phyloP scores from a whole-genome alignment of 2,329 filamentous ascomycete genomes.

The Arthrinium phaeospermum region DNA sequence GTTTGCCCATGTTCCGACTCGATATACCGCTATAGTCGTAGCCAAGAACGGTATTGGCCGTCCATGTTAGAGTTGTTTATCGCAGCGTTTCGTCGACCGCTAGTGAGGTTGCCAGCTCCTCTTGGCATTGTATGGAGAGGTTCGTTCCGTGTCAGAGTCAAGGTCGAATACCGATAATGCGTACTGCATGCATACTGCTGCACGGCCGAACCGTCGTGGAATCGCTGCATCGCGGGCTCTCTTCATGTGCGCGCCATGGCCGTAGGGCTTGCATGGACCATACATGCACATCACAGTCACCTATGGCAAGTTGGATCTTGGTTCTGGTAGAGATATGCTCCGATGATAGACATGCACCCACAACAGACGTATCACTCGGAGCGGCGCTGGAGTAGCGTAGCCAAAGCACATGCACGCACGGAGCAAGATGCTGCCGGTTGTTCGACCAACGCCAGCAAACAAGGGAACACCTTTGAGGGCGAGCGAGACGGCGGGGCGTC shows the following conservation, averaged over 20 bases:
- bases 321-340: neutral
- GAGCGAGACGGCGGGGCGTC: neutral
- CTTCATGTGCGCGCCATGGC: neutral
- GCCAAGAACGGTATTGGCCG: neutral
- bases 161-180: neutral
- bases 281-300: neutral
- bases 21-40: neutral
- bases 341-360: neutral
- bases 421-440: neutral
- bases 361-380: conserved; percentile 2
- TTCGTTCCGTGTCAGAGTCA: neutral
- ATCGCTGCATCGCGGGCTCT: neutral
- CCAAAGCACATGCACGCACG: conserved; percentile 9
- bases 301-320: conserved; percentile 1
- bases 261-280: neutral
- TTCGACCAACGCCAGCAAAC: neutral
- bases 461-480: neutral
- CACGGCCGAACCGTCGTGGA: neutral
- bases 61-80: neutral
- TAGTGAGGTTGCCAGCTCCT: neutral
- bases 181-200: neutral
- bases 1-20: neutral
- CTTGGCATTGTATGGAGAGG: conserved; percentile 4
- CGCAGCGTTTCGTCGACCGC: neutral
- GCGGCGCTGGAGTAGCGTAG: neutral